Conservation (phyloP, 2,329 filamentous ascomycete species). For the Emmonsia crescens region DNA sequence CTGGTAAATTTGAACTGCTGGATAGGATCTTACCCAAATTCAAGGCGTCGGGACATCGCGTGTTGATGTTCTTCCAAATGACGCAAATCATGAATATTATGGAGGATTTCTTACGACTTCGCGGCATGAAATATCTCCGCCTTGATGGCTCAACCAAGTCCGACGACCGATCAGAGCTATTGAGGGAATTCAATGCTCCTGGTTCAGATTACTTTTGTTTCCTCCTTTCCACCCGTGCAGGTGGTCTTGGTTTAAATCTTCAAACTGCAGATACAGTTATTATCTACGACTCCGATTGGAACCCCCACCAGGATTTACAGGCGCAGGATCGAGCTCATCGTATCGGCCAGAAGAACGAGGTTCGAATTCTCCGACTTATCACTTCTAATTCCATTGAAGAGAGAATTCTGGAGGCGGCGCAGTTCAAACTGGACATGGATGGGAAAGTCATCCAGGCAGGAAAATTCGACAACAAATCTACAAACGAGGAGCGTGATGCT, state of each 20-base stretch:
- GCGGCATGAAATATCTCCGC: conserved; percentile 75
- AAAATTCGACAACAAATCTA: conserved; percentile 99
- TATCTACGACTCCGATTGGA: conserved; percentile 99
- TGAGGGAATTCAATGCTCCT: conserved; percentile 81
- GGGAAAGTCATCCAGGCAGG: conserved; percentile 98
- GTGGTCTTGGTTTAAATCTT: conserved; percentile 92
- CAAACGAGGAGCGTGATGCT: conserved; percentile 93
- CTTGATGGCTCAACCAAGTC: conserved; percentile 96
- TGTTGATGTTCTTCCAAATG: conserved; percentile 99
- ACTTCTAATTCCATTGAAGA: conserved; percentile 96
- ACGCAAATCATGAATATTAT: conserved; percentile 99
- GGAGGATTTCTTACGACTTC: conserved; percentile 89
- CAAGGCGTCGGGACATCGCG: conserved; percentile 77
- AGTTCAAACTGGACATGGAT: conserved; percentile 98
- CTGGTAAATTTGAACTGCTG: conserved; percentile 93
- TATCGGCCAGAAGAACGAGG: conserved; percentile 99
- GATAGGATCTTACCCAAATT: conserved; percentile 93
- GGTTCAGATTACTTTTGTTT: conserved; percentile 95
- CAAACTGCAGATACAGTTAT: conserved; percentile 98
- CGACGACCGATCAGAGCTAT: conserved; percentile 85
- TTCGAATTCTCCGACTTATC: conserved; percentile 89
- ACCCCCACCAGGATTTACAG: conserved; percentile 97
- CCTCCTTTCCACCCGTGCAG: conserved; percentile 93
- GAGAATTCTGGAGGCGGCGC: conserved; percentile 92
- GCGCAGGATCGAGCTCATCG: conserved; percentile 99